Evolutionary conservation across 139 green algal species (phyloP), one percentile per base, ranked within the genome.

Genomic region (Chlamydomonas applanata): DNA sequence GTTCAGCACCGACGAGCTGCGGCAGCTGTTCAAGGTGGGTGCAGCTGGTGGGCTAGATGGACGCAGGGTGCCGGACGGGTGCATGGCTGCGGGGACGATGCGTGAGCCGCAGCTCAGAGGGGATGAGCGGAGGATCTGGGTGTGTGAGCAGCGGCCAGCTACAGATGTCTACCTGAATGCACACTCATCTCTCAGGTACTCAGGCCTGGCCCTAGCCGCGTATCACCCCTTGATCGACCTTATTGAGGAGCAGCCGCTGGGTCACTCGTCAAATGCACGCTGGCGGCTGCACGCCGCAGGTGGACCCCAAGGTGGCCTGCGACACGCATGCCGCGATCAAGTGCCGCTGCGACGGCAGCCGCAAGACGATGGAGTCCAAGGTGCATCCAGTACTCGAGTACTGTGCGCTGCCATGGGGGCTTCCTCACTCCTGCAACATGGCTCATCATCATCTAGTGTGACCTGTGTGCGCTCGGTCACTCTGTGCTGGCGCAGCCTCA

Each of bases 251-350:
- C n/a, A n/a, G n/a, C n/a, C n/a, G n/a, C n/a, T n/a, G n/a, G n/a
- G n/a, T n/a, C n/a, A n/a, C n/a, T n/a, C n/a, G n/a, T n/a, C n/a
- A n/a, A n/a, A n/a, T n/a, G n/a, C 40, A 49, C 11, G 40, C 40
- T 19, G 7, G 40, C 11, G 40, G 7, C 40, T 49, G 40, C 40
- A 11, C 40, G 11, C 11, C 7, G 40, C 74, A 84, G 22, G 76
- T 91, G 0, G 76, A 86, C 60, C 76, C 78, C 20, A 44, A 30
- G 0, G 71, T 77, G 0, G 13, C 35, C 17, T 91, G 87, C 49
- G 85, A 91, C 57, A 91, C 87, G 0, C 87, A 91, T 80, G 63
- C 25, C 1, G 78, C 82, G 69, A 89, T 91, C 80, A 89, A 88
- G 66, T 91, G 87, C 80, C 53, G 35, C 36, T 91, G 87, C 62